phyloP scores from a whole-genome alignment of 106 monocot genomes.

The Xerophyta viscosa region DNA sequence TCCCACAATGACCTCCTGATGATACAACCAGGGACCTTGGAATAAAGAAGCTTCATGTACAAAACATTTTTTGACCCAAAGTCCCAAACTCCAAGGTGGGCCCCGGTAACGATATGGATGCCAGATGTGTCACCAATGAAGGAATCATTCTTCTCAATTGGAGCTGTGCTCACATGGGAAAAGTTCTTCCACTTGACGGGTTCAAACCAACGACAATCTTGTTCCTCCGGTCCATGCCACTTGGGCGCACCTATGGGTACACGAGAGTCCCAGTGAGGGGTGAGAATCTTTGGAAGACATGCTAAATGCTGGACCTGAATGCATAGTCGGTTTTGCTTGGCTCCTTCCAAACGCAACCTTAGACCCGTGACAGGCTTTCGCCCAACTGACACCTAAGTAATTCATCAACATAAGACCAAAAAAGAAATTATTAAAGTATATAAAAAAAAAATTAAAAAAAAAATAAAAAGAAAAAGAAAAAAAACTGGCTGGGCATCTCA shows the following conservation, averaged over 20 bases:
- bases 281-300: constrained; percentile 72
- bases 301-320: constrained; percentile 60
- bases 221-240: constrained; percentile 88
- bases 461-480: too few relatives aligned
- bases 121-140: constrained; percentile 48
- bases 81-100: constrained; percentile 85
- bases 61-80: too few relatives aligned
- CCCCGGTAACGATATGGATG: constrained; percentile 66
- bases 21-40: constrained; percentile 68
- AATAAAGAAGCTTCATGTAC: too few relatives aligned
- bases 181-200: constrained; percentile 89
- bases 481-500: too few relatives aligned
- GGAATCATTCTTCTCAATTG: constrained; percentile 60
- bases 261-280: constrained; percentile 59
- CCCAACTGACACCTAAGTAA: constrained; percentile 70
- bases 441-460: too few relatives aligned
- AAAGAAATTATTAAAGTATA: too few relatives aligned
- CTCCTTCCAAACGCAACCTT: constrained; percentile 56
- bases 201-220: constrained; percentile 86
- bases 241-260: constrained; percentile 67
- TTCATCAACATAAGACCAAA: too few relatives aligned
- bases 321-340: constrained; percentile 53
- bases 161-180: constrained; percentile 79
- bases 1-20: constrained; percentile 80
- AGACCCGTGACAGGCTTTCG: constrained; percentile 77